Evolutionary conservation across 441 rosid species (phyloP).

Genomic region (Corymbia calophylla): DNA sequence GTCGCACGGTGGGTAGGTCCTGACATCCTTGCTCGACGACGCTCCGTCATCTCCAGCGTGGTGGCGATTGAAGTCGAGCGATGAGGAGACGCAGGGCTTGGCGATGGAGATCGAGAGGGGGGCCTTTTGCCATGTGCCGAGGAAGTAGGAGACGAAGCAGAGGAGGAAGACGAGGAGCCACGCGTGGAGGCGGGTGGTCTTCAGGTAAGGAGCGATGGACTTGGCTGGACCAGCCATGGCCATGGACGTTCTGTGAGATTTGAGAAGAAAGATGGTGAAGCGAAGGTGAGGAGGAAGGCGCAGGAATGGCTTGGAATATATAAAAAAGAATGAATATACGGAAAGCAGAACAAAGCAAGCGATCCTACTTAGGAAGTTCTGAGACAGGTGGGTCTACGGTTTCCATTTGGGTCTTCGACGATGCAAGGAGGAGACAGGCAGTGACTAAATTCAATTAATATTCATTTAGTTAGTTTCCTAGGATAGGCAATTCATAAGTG

Average conservation of each 20-base stretch:
- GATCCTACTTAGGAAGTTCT: neutral
- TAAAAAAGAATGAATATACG: neutral
- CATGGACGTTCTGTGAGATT: slow-evolving; percentile 17
- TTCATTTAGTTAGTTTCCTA: neutral
- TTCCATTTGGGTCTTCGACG: neutral
- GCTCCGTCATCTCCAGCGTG: slow-evolving; percentile 14
- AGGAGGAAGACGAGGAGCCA: slow-evolving; percentile 22
- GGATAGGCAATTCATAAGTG: neutral
- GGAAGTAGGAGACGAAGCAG: slow-evolving; percentile 28
- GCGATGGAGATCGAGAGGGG: neutral
- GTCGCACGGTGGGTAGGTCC: neutral
- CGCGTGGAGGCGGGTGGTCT: slow-evolving; percentile 1
- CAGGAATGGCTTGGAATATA: neutral
- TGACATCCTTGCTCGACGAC: neutral
- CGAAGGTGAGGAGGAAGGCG: neutral
- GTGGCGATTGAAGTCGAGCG: slow-evolving; percentile 22
- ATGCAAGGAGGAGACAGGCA: neutral
- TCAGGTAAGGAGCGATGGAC: neutral
- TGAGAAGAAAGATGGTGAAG: neutral
- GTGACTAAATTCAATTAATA: neutral
- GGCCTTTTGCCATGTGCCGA: slow-evolving; percentile 31
- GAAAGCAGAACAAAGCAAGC: neutral
- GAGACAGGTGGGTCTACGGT: neutral
- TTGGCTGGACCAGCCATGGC: neutral
- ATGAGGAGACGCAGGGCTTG: neutral